Evolutionary conservation across 139 green algal genomes (phyloP).

Genomic region (Chlorella ohadii): DNA sequence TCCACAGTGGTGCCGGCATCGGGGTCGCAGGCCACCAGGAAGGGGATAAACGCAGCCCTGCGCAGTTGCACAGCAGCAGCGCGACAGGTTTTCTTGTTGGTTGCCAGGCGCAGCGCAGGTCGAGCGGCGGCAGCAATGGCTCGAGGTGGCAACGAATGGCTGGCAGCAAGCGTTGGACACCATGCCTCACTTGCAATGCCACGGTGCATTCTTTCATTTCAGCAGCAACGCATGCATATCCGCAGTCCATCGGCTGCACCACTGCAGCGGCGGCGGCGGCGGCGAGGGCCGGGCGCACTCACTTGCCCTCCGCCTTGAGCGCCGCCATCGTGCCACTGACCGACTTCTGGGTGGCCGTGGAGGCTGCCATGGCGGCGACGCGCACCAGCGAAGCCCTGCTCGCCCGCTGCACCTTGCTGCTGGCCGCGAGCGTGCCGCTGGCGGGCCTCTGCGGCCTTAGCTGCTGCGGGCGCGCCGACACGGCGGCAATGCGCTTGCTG

Average conservation of each 20-base stretch:
- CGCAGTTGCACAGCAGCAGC: neutral
- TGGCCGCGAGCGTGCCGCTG: neutral
- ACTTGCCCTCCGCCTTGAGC: slow-evolving; percentile 60
- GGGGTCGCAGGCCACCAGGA: slow-evolving; percentile 96
- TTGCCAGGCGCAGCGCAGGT: too few relatives aligned
- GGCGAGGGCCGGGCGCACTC: neutral
- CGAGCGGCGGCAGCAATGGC: too few relatives aligned
- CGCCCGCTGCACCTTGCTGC: neutral
- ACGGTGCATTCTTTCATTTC: too few relatives aligned
- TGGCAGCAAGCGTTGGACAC: too few relatives aligned
- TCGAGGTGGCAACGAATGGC: too few relatives aligned
- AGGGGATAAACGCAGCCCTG: slow-evolving; percentile 94
- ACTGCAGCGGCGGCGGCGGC: neutral
- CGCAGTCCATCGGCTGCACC: neutral
- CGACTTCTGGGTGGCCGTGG: neutral
- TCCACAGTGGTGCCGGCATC: slow-evolving; percentile 87
- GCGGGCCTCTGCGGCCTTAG: neutral
- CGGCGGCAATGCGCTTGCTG: neutral
- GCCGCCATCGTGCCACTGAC: slow-evolving; percentile 64
- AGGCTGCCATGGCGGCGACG: neutral
- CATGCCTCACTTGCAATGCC: too few relatives aligned
- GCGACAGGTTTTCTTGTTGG: neutral
- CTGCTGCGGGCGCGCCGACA: neutral
- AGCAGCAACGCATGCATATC: neutral
- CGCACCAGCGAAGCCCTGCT: neutral